Evolutionary conservation across 441 rosid species (phyloP), one percentile per base, ranked within the genome.

Genomic region (Isatis lusitanica): DNA sequence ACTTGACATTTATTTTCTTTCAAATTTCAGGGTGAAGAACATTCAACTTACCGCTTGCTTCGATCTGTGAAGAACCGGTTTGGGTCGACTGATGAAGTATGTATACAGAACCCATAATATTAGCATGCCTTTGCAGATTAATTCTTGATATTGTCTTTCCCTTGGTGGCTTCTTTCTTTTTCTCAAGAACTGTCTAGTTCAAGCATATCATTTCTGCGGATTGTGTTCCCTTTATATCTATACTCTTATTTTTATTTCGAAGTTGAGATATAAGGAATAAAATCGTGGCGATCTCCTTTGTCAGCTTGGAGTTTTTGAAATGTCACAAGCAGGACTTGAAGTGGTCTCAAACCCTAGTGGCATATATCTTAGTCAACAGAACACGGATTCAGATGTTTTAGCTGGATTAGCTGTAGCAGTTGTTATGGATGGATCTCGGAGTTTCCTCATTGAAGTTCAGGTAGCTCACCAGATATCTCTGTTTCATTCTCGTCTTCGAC

Each of bases 241-340:
- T 28, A 6, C 28, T 13, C 63, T n/a, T 63, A 31, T 30, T 57
- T 17, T 48, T 50, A 21, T 35, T 52, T 16, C 16, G 39, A 24
- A 46, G 55, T 60, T 68, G 43, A 78, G 35, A 52, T 58, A 48
- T 63, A 66, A 50, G 10, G 9, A 62, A 28, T 43, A 35, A 48
- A 51, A 39, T 65, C 6, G 44, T 73, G 67, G 7, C 39, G 28
- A 35, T 66, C 31, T 68, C 79, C 79, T 71, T 56, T 80, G 66
- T 78, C 89, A 94, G 98, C 92, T 94, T 48, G 98, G 99, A 61
- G 89, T 94, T 53, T 92, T 94, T 80, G 97, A 90, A 85, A 94
- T 94, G 99, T 73, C 88, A 52, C 89, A 86, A 74, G 66, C 16
- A 47, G 99, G 99, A 73, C 88, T 94, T 73, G 86, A 81, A 82